phyloP scores from a whole-genome alignment of 768 basidiomycete species.

The Trametes cingulata region DNA sequence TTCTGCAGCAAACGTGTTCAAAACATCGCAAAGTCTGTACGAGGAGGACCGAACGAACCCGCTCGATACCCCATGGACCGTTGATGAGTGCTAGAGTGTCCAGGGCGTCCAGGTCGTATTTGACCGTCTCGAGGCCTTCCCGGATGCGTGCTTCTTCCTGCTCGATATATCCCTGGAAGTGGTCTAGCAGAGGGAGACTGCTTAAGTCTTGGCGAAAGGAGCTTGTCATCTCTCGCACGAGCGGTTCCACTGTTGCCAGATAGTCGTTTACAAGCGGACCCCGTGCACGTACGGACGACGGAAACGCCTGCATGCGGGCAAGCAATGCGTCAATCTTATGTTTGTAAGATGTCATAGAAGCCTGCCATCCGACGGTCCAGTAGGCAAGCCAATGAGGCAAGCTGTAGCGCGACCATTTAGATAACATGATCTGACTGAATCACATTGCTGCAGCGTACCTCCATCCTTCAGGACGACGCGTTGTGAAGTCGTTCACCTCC shows the following conservation, averaged over 20 bases:
- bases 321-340: slow-evolving; percentile 17
- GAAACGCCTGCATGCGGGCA: slow-evolving; percentile 1
- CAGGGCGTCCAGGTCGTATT: slow-evolving; percentile 34
- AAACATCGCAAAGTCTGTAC: neutral
- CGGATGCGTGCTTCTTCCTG: slow-evolving; percentile 30
- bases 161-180: slow-evolving; percentile 27
- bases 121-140: slow-evolving; percentile 30
- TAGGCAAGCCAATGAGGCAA: slow-evolving; percentile 35
- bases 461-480: slow-evolving; percentile 34
- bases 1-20: slow-evolving; percentile 26
- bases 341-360: slow-evolving; percentile 11
- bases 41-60: slow-evolving; percentile 19
- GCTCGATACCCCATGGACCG: slow-evolving; percentile 36
- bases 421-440: too few species aligned
- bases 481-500: slow-evolving; percentile 36
- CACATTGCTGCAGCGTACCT: slow-evolving; percentile 22
- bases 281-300: neutral
- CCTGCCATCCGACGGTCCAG: slow-evolving; percentile 36
- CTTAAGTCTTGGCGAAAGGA: neutral
- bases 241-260: neutral
- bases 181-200: slow-evolving; percentile 15
- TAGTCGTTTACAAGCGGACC: neutral
- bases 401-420: slow-evolving; percentile 9
- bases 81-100: slow-evolving; percentile 33
- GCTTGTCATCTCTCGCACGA: neutral